Evolutionary conservation across 306 rosid genomes (phyloP).

Genomic region (Vigna trinervia): DNA sequence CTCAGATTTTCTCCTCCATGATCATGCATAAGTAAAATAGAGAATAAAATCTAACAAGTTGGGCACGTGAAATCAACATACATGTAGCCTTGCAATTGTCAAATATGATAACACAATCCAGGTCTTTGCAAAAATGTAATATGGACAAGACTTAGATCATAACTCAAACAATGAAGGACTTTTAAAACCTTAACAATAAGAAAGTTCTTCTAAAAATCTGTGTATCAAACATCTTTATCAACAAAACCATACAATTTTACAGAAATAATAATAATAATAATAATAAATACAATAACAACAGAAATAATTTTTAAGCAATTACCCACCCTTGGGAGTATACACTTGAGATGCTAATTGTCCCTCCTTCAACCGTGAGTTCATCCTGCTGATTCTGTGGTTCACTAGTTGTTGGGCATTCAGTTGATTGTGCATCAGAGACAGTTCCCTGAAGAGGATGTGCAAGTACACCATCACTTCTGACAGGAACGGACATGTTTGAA

Average conservation of each 20-base stretch:
- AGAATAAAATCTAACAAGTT: slow-evolving; percentile 9
- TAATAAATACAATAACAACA: neutral
- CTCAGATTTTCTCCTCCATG: neutral
- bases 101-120: neutral
- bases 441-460: slow-evolving; percentile 76
- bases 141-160: neutral
- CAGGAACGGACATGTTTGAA: slow-evolving; percentile 59
- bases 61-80: neutral
- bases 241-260: slow-evolving; percentile 5
- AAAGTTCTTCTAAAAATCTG: neutral
- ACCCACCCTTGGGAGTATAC: slow-evolving; percentile 94
- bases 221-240: neutral
- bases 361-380: slow-evolving; percentile 81
- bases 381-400: slow-evolving; percentile 66
- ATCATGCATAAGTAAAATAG: neutral
- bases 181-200: slow-evolving; percentile 14
- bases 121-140: neutral
- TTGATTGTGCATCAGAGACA: slow-evolving; percentile 71
- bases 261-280: neutral
- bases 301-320: neutral
- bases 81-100: slow-evolving; percentile 17
- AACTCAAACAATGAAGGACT: slow-evolving; percentile 18
- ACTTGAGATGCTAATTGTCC: slow-evolving; percentile 91
- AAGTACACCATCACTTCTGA: slow-evolving; percentile 68
- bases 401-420: slow-evolving; percentile 62